Percentiles rank a stretch among this genome's conserved stretches.
These are phyloP conservation scores for Aegilops bicornis DNA, from an alignment of 176 grass and related monocot species.

Conservation along the genomic window DNA sequence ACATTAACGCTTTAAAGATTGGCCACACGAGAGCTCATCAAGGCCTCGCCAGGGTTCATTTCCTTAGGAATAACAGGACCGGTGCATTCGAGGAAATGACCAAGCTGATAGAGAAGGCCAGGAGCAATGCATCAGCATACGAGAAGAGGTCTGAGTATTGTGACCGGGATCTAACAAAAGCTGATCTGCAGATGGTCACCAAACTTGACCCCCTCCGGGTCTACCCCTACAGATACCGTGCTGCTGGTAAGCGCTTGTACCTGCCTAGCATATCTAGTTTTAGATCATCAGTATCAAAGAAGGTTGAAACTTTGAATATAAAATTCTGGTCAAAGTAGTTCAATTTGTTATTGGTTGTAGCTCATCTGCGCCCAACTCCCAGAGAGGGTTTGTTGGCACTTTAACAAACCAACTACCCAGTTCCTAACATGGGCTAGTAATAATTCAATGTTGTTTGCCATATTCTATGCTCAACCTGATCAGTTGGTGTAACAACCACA, in stretches of 20 bases:
- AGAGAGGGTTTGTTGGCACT: conserved; percentile 40
- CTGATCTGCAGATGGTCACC: conserved; percentile 86
- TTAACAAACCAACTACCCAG: conserved; percentile 39
- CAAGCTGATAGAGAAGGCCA: conserved; percentile 94
- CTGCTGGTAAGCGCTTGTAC: conserved; percentile 68
- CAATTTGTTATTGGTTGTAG: conserved; percentile 33
- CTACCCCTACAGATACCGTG: conserved; percentile 97
- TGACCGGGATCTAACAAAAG: conserved; percentile 79
- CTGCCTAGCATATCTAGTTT: conserved; percentile 17
- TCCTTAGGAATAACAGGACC: conserved; percentile 68
- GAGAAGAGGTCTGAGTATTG: conserved; percentile 99
- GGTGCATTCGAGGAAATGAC: conserved; percentile 95
- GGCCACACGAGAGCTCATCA: conserved; percentile 95
- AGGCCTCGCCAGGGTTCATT: conserved; percentile 92
- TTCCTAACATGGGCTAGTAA: conserved; percentile 41
- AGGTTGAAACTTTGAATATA: conserved; percentile 40
- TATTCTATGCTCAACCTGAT: conserved; percentile 35
- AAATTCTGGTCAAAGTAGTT: conserved; percentile 20
- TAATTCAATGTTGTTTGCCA: conserved; percentile 35
- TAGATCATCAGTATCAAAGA: conserved; percentile 22
- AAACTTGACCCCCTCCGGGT: conserved; percentile 91
- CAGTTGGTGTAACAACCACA: conserved; percentile 45
- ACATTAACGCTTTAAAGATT: conserved; percentile 88
- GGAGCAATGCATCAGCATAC: conserved; percentile 94
- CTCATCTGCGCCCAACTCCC: conserved; percentile 42